Evolutionary conservation across 1,284 basidiomycete genomes (phyloP).

Genomic region (Irpex sp.): DNA sequence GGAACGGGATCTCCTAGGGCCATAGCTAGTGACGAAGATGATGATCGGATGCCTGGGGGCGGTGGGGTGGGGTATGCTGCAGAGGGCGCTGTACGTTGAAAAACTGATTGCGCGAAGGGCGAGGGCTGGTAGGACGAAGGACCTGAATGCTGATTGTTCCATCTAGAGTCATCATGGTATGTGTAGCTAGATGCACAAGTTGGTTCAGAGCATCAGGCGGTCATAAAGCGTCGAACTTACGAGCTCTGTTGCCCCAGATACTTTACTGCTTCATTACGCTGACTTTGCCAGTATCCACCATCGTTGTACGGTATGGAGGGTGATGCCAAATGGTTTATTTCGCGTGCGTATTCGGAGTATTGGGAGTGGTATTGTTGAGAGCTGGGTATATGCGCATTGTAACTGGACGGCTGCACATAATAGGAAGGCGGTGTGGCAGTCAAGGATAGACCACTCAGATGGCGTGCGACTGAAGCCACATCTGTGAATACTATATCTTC

Average conservation of each 20-base stretch:
- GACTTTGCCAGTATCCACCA: constrained; percentile 50
- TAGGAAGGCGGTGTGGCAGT: constrained; percentile 50
- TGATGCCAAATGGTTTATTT: constrained; percentile 44
- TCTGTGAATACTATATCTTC: constrained; percentile 12
- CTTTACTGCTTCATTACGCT: constrained; percentile 48
- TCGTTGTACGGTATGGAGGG: constrained; percentile 35
- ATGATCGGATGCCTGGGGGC: constrained; percentile 55
- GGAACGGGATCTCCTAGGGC: constrained; percentile 55
- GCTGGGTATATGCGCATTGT: constrained; percentile 35
- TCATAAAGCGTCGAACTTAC: constrained; percentile 17
- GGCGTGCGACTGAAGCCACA: constrained; percentile 50
- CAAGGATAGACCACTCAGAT: constrained; percentile 55
- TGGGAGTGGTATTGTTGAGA: constrained; percentile 38
- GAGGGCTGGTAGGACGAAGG: constrained; percentile 45
- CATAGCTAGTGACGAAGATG: constrained; percentile 68
- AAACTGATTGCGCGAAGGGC: constrained; percentile 57
- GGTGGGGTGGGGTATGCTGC: constrained; percentile 66
- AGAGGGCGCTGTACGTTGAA: constrained; percentile 56
- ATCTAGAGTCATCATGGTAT: constrained; percentile 23
- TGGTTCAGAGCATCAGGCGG: too few species aligned
- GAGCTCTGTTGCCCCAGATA: constrained; percentile 44
- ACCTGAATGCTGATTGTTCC: constrained; percentile 32
- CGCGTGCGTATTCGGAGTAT: constrained; percentile 55
- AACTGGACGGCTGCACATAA: constrained; percentile 50
- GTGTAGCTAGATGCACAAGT: constrained; percentile 7